A percentile compares a stretch with the other conserved stretches of the same genome.
Conservation (phyloP, 768 basidiomycete species). For the Tylopilus subfusipes region DNA sequence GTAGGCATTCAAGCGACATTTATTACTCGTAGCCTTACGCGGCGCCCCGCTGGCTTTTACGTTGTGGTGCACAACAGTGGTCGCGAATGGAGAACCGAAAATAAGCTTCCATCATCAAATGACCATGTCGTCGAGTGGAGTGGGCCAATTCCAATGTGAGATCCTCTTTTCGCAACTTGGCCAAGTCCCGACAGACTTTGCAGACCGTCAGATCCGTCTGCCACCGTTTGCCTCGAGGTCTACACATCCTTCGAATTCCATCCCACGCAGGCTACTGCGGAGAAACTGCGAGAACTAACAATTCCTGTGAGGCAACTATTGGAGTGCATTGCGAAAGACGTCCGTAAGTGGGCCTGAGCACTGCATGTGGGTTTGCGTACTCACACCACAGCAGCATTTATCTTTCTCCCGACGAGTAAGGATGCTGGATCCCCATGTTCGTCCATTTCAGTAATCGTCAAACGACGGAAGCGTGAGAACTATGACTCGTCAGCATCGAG, state of each 20-base stretch:
- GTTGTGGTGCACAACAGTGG: background rate
- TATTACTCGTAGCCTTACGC: background rate
- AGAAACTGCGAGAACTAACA: background rate
- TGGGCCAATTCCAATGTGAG: background rate
- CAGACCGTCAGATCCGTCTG: background rate
- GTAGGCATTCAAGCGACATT: background rate
- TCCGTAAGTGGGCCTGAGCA: background rate
- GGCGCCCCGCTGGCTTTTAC: background rate
- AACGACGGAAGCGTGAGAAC: no score
- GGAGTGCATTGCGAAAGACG: background rate
- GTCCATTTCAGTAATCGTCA: background rate
- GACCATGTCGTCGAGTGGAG: background rate
- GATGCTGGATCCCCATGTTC: background rate
- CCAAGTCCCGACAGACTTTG: background rate
- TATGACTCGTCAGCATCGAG: background rate
- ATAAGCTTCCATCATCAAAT: background rate
- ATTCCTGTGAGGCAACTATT: background rate
- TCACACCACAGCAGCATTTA: background rate
- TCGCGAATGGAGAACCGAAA: no score
- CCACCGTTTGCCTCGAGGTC: background rate
- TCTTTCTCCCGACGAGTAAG: background rate
- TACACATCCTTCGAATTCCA: background rate
- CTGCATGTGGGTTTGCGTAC: background rate
- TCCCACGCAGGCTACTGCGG: background rate
- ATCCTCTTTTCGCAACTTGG: background rate